Evolutionary conservation across 2,329 filamentous ascomycete species (phyloP).

Genomic region (Chaetothyriales sp.): DNA sequence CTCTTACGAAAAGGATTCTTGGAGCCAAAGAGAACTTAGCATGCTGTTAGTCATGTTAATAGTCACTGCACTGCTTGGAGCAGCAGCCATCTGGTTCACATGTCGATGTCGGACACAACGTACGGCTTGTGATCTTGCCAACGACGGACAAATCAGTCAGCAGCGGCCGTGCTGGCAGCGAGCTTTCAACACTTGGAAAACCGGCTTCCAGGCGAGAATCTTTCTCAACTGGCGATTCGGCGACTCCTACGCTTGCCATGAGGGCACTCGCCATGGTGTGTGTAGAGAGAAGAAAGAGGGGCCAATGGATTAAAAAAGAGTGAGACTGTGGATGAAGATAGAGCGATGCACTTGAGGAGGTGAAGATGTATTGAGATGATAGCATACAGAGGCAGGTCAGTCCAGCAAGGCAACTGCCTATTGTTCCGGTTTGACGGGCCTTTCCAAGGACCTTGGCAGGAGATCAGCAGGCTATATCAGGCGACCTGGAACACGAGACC

Average conservation of each 20-base stretch:
- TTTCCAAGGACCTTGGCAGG: not conserved
- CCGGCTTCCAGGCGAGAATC: constrained; percentile 16
- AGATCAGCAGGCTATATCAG: not conserved
- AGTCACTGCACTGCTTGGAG: not conserved
- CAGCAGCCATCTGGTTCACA: not conserved
- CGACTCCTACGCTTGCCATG: not conserved
- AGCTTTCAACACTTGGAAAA: constrained; percentile 15
- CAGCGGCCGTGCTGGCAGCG: constrained; percentile 15
- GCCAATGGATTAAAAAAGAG: not conserved
- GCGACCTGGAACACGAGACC: not conserved
- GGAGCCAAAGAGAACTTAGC: constrained; percentile 20
- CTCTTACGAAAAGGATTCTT: constrained; percentile 44
- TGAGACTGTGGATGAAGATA: not conserved
- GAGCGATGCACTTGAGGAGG: not conserved
- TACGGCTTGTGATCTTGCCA: constrained; percentile 16
- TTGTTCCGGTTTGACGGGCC: too few relatives aligned
- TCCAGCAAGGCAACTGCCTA: not conserved
- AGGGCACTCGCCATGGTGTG: not conserved
- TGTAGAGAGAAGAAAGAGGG: not conserved
- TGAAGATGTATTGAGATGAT: not conserved
- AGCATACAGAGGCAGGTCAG: not conserved
- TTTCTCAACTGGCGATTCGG: constrained; percentile 15
- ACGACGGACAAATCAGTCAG: constrained; percentile 15
- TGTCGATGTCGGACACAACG: not conserved
- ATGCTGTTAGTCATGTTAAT: constrained; percentile 1